Conservation (phyloP, 192 early-diverging fungal species). For the Coemansia sp. region DNA sequence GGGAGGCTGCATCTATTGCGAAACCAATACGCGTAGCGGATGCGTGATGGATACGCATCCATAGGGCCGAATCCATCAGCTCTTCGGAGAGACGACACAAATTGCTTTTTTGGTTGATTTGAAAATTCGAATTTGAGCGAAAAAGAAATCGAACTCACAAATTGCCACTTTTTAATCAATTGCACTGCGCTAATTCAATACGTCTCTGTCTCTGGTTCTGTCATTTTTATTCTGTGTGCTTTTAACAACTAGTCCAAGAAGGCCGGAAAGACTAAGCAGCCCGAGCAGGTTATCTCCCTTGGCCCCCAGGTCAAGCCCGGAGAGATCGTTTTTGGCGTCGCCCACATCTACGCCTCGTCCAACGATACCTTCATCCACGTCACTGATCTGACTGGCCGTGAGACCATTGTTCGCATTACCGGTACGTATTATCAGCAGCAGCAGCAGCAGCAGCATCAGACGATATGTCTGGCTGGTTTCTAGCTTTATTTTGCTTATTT, state of each 20-base stretch:
- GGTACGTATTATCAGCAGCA: slow-evolving; percentile 58
- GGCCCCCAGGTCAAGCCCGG: slow-evolving; percentile 97
- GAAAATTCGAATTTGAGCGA: slow-evolving; percentile 1
- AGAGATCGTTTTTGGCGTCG: slow-evolving; percentile 99
- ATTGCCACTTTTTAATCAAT: background rate
- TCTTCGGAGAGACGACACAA: too few species aligned
- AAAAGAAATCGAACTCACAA: too few species aligned
- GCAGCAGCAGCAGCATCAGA: background rate
- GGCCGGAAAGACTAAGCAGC: slow-evolving; percentile 70
- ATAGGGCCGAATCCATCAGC: background rate
- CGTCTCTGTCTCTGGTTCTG: background rate
- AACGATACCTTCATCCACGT: slow-evolving; percentile 99
- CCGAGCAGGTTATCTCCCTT: slow-evolving; percentile 88
- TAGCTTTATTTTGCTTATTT: background rate
- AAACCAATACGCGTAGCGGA: too few species aligned
- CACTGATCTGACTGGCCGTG: slow-evolving; percentile 98
- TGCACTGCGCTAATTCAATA: background rate
- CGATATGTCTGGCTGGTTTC: background rate
- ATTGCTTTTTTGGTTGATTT: background rate
- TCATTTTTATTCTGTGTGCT: background rate
- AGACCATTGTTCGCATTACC: slow-evolving; percentile 98
- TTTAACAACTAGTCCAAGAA: slow-evolving; percentile 58
- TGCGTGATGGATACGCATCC: background rate
- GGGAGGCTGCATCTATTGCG: too few species aligned
- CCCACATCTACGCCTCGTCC: slow-evolving; percentile 98